A percentile compares a stretch with the other conserved stretches of the same genome.
Evolutionary conservation across 1,284 basidiomycete species (phyloP).

Genomic region (Sphagnurus paluster): DNA sequence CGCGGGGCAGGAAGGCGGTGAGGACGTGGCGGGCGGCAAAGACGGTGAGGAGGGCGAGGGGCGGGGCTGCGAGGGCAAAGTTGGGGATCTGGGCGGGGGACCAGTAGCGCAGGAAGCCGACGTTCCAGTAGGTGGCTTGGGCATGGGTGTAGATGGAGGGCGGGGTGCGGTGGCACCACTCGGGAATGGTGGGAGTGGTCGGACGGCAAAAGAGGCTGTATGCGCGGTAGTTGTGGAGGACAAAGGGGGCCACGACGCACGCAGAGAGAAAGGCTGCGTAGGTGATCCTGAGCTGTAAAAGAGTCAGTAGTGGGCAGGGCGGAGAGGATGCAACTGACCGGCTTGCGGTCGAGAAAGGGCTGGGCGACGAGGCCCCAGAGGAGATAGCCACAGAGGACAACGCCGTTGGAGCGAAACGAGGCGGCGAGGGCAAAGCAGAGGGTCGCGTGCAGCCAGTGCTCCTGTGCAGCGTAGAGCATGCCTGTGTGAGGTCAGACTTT

Average conservation of each 20-base stretch:
- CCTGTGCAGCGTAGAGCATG: conserved; percentile 58
- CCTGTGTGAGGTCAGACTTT: conserved; percentile 34
- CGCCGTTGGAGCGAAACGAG: conserved; percentile 80
- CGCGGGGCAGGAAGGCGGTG: conserved; percentile 20
- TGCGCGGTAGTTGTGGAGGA: conserved; percentile 67
- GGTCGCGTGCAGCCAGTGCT: conserved; percentile 54
- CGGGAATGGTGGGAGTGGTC: conserved; percentile 19
- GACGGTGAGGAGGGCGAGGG: conserved; percentile 54
- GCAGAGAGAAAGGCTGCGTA: conserved; percentile 42
- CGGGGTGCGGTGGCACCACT: conserved; percentile 66
- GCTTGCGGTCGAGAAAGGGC: conserved; percentile 42
- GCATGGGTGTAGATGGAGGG: conserved; percentile 85
- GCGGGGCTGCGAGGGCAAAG: conserved; percentile 79
- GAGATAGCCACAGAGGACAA: conserved; percentile 75
- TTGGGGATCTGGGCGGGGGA: conserved; percentile 82
- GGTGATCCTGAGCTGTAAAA: conserved; percentile 33
- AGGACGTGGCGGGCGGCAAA: conserved; percentile 41
- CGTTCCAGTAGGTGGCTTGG: conserved; percentile 87
- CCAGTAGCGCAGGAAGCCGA: conserved; percentile 90
- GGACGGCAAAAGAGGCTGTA: conserved; percentile 65
- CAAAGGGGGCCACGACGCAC: conserved; percentile 63
- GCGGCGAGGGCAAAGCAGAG: conserved; percentile 67
- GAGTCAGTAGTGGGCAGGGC: neutral
- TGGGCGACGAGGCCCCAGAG: conserved; percentile 65
- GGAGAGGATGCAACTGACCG: conserved; percentile 30